Base-by-base conservation (phyloP, 352 stramenopile species). In the Elongisporangium senticosum region DNA sequence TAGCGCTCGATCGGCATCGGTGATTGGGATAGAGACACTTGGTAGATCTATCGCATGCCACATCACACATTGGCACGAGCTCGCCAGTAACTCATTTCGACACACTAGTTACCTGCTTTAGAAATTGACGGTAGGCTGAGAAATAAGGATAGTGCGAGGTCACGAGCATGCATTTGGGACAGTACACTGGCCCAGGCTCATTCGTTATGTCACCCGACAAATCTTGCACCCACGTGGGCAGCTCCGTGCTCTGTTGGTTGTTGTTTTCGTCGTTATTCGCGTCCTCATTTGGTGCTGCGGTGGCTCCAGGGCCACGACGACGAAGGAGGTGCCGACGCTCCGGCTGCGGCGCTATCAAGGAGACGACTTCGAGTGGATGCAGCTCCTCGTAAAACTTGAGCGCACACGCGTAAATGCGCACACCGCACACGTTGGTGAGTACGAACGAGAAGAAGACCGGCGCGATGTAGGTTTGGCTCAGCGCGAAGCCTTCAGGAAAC, bases 131-230 rank as follows among this genome's bases (percentile, higher is more conserved):
- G 70, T 98, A 98, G 7, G 93, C 87, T 14, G 75, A 95, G 53
- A 98, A 97, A 71, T 98, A 99, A 4, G 95, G 95, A 78, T 98
- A 98, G 48, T 98, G 93, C 10, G 90, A 98, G 21, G 98, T 85
- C 24, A 98, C 65, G 21, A 97, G 68, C 43, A 99, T 84, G 59
- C 89, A 95, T 53, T 98, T 98, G 4, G 96, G 94, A 33, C 90
- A 86, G 65, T 96, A 98, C 17, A 91, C 82, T 22, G 83, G 72
- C 0, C 79, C 78, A 19, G 82, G 77, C 17, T 74, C 71, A 23
- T 69, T 71, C 3, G 69, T 57, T 11, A 71, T 67, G 43, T 77
- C 68, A 0, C 71, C 67, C 19, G 80, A 90, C 2, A 90, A 59
- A 55, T 90, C 77, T 51, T 86, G 79, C 4, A 90, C 67, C 83